These are phyloP conservation scores for Exophiala dermatitidis DNA, from an alignment of 2,329 filamentous ascomycete species.

Conservation along the genomic window DNA sequence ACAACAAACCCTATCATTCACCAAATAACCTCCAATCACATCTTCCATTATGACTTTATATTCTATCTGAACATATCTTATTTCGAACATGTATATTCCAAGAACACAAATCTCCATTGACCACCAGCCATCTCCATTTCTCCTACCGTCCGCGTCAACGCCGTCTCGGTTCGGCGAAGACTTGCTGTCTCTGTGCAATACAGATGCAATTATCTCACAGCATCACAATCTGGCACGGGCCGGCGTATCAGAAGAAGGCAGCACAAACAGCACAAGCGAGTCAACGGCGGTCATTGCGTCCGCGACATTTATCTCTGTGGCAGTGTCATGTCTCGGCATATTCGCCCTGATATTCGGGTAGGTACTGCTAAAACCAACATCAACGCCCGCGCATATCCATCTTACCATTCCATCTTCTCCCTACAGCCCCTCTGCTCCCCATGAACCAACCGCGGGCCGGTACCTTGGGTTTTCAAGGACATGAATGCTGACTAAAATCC, in stretches of 20 bases:
- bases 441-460: too few species aligned
- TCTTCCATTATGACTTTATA: too few species aligned
- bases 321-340: background rate
- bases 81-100: constrained; percentile 12
- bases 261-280: background rate
- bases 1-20: too few species aligned
- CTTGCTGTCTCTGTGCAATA: too few species aligned
- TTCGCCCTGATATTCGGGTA: background rate
- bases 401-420: background rate
- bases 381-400: background rate
- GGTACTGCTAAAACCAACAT: background rate
- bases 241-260: too few species aligned
- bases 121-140: background rate
- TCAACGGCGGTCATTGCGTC: background rate
- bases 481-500: background rate
- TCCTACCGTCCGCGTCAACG: background rate
- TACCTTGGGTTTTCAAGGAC: too few species aligned
- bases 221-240: too few species aligned
- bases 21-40: too few species aligned
- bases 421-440: background rate
- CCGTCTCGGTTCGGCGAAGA: background rate
- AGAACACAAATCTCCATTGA: background rate
- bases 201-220: too few species aligned
- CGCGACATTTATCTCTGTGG: constrained; percentile 2
- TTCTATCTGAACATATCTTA: background rate